These are phyloP conservation scores for Pleurozium schreberi DNA, from an alignment of 225 moss, liverwort and hornwort species.

Conservation along the genomic window DNA sequence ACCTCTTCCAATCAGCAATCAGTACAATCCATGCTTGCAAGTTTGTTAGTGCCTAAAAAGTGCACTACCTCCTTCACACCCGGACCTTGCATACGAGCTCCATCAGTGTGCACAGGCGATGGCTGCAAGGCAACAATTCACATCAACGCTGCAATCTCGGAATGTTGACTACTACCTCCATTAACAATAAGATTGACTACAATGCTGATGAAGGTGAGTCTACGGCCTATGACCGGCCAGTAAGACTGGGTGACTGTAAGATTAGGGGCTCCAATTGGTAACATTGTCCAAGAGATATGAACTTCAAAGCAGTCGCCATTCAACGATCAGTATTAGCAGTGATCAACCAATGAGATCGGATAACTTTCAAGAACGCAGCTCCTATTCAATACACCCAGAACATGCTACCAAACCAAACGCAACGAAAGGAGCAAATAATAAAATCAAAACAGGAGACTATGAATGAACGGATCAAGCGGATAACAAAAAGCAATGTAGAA, in stretches of 20 bases:
- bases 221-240: background rate
- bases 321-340: background rate
- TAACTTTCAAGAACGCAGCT: background rate
- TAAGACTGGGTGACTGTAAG: background rate
- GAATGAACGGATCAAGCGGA: background rate
- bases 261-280: background rate
- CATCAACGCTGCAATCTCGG: constrained; percentile 7
- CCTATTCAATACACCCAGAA: background rate
- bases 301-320: background rate
- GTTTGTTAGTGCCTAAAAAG: constrained; percentile 29
- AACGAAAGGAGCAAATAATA: background rate
- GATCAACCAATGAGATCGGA: background rate
- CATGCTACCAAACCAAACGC: background rate
- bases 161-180: background rate
- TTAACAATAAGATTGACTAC: background rate
- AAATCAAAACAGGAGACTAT: background rate
- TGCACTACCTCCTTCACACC: constrained; percentile 64
- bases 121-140: constrained; percentile 37
- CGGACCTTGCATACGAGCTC: constrained; percentile 55
- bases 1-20: constrained; percentile 34
- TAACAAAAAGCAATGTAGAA: background rate
- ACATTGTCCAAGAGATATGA: background rate
- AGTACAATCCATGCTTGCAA: constrained; percentile 40
- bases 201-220: background rate
- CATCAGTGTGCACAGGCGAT: constrained; percentile 42